Conservation (phyloP, 2,329 filamentous ascomycete species). For the Tolypocladium capitatum region DNA sequence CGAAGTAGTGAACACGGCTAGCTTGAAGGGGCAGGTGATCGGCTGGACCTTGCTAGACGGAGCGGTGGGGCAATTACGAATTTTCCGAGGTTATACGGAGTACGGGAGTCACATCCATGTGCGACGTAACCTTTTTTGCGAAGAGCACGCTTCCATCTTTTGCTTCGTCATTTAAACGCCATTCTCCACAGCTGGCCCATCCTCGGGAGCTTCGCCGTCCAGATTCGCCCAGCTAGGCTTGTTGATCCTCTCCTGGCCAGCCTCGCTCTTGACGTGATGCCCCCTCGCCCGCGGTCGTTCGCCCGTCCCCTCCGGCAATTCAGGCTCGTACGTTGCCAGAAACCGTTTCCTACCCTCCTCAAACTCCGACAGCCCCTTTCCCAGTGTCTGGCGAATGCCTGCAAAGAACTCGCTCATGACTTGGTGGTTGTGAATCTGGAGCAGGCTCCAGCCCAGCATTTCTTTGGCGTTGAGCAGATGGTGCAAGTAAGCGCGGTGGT, state of each 20-base stretch:
- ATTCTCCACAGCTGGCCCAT: not conserved
- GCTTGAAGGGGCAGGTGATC: no score
- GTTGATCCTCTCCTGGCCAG: slow-evolving; percentile 54
- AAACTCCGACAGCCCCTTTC: slow-evolving; percentile 43
- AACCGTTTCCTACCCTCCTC: slow-evolving; percentile 34
- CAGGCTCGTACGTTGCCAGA: slow-evolving; percentile 45
- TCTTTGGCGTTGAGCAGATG: slow-evolving; percentile 84
- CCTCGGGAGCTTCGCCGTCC: slow-evolving; percentile 6
- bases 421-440: slow-evolving; percentile 85
- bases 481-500: slow-evolving; percentile 77
- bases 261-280: slow-evolving; percentile 66
- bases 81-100: no score
- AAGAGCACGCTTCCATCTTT: not conserved
- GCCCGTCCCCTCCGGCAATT: slow-evolving; percentile 62
- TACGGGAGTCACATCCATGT: no score
- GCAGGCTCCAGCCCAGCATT: slow-evolving; percentile 88
- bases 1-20: no score
- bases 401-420: slow-evolving; percentile 61
- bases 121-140: no score
- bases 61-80: no score
- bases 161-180: not conserved
- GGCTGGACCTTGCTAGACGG: no score
- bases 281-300: slow-evolving; percentile 67
- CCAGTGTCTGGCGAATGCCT: slow-evolving; percentile 52
- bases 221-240: slow-evolving; percentile 52